Base-by-base conservation (phyloP, 176 grass and related monocot genomes). In the Paspalum notatum region DNA sequence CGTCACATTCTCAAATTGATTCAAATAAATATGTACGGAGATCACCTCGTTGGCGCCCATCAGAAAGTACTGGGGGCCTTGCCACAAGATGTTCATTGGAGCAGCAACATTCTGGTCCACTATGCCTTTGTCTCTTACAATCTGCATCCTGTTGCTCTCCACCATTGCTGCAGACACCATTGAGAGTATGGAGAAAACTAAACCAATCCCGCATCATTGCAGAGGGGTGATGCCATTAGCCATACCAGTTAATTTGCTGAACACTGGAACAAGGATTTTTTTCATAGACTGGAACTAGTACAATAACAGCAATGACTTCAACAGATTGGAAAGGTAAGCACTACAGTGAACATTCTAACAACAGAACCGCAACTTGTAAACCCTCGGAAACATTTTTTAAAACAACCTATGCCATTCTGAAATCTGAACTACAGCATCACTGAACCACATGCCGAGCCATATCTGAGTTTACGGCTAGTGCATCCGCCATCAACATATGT, bases 71-170 rank as follows among this genome's bases (percentile, higher is more conserved):
- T 92, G 90, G 12, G 90, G 90, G 43, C 62, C 84, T 68, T 88
- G 90, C 68, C 79, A 91, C 20, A 92, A 24, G 66, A 92, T 88
- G 90, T 79, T 92, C 61, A 88, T 74, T 5, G 82, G 78, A 79
- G 75, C 77, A 48, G 61, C 39, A 22, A 62, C 77, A 27, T 82
- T 48, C 2, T 15, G 18, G 5, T 84, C 63, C 68, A 84, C 76
- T 26, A 84, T 60, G 27, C 65, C 76, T 60, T 85, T 18, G 0
- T 54, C 27, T 57, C 58, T 69, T 52, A 79, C 86, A 44, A 86
- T 76, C 12, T 58, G 46, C 32, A 85, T 74, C 18, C 86, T 62
- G 24, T 68, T 63, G 25, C 75, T 80, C 90, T 91, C 90, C 45
- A 91, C 78, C 39, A 85, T 21, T 38, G 90, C 90, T 18, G 90